Conservation (phyloP, 371 early-diverging fungal species). For the Vittaforma corneae region DNA sequence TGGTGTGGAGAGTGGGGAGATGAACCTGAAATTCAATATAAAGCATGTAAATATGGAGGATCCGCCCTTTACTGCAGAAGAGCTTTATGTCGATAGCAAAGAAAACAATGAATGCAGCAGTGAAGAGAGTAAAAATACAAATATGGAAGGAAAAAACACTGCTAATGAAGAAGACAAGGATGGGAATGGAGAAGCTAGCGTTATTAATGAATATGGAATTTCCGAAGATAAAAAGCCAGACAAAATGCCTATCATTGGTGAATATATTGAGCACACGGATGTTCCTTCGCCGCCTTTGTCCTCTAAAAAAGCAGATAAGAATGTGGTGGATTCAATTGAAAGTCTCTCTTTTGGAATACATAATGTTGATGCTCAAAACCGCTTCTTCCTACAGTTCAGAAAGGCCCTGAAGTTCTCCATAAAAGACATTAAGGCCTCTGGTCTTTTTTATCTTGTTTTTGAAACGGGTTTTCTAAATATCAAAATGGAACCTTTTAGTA, state of each 20-base stretch:
- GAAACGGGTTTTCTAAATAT: conserved; percentile 33
- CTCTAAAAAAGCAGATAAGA: not conserved
- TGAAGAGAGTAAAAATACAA: not conserved
- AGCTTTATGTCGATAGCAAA: not conserved
- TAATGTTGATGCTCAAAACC: not conserved
- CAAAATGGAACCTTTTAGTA: conserved; percentile 45
- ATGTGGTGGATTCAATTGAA: not conserved
- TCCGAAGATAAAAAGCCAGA: not conserved
- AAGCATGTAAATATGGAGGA: conserved; percentile 41
- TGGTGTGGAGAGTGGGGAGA: conserved; percentile 40
- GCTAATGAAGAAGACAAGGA: not conserved
- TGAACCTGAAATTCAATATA: conserved; percentile 35
- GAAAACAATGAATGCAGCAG: not conserved
- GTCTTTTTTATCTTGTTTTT: conserved; percentile 44
- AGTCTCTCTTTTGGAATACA: conserved; percentile 22
- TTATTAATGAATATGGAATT: not conserved
- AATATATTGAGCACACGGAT: not conserved
- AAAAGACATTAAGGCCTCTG: conserved; percentile 34
- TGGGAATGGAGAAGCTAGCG: conserved; percentile 1
- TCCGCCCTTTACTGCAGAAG: not conserved
- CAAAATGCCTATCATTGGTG: not conserved
- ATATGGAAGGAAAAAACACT: not conserved
- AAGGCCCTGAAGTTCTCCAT: conserved; percentile 34
- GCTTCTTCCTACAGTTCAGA: conserved; percentile 28
- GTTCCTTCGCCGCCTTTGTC: not conserved